A percentile compares a stretch with the other conserved stretches of the same genome.
Evolutionary conservation across 768 basidiomycete genomes (phyloP).

Genomic region (Porphyrellus cyaneotinctus): DNA sequence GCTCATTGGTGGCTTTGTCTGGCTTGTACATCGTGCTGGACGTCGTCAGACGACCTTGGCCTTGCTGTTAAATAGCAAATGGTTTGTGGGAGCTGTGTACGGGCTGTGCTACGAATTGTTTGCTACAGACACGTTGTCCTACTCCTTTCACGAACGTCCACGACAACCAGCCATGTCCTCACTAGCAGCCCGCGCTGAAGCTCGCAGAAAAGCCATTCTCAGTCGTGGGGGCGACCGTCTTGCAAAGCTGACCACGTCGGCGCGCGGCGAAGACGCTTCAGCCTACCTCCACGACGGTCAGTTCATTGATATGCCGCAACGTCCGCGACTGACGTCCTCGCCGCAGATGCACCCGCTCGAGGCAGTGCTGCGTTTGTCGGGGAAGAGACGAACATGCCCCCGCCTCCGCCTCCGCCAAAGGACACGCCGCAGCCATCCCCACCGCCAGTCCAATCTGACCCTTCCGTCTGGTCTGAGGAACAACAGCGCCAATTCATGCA

Average conservation of each 20-base stretch:
- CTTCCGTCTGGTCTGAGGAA: conserved; percentile 62
- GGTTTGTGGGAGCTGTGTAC: neutral
- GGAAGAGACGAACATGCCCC: conserved; percentile 32
- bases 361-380: conserved; percentile 34
- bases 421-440: conserved; percentile 26
- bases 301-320: neutral
- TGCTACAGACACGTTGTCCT: conserved; percentile 11
- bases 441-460: conserved; percentile 35
- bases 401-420: conserved; percentile 19
- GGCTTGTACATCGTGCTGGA: conserved; percentile 43
- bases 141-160: conserved; percentile 6
- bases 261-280: conserved; percentile 65
- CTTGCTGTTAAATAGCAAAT: neutral
- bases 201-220: conserved; percentile 73
- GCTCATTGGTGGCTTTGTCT: conserved; percentile 85
- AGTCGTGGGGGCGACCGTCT: conserved; percentile 68
- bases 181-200: conserved; percentile 70
- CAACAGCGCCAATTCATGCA: conserved; percentile 67
- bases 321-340: neutral
- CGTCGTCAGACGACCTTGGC: neutral
- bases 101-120: neutral
- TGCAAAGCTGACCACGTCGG: conserved; percentile 72
- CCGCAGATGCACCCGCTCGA: conserved; percentile 12
- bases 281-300: conserved; percentile 49
- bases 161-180: conserved; percentile 30